A percentile compares a stretch with the other conserved stretches of the same genome.
Conservation (phyloP, 1,284 basidiomycete genomes). For the Porogramme epimiltina region DNA sequence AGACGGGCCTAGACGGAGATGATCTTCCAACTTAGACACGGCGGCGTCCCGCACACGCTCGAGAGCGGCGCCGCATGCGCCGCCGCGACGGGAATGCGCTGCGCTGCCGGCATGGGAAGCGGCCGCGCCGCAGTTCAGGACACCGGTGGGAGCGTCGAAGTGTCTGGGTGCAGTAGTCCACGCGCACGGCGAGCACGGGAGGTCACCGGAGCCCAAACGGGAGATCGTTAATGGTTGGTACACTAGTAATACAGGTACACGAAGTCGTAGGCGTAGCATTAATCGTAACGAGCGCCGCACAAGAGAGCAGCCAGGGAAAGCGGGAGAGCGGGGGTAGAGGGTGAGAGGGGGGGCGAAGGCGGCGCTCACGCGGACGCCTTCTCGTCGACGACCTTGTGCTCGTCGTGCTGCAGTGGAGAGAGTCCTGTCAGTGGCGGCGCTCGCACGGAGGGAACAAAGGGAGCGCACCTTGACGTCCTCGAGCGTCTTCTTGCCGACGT, state of each 20-base stretch:
- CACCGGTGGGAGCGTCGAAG: too few relatives aligned
- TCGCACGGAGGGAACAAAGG: background rate
- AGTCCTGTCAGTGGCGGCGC: background rate
- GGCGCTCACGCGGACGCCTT: slow-evolving; percentile 12
- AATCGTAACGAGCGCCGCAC: background rate
- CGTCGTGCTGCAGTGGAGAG: slow-evolving; percentile 11
- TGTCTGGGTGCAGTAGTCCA: too few relatives aligned
- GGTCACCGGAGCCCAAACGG: too few relatives aligned
- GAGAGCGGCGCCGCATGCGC: too few relatives aligned
- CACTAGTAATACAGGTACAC: slow-evolving; percentile 2
- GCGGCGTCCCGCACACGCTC: too few relatives aligned
- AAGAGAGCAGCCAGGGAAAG: background rate
- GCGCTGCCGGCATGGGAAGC: too few relatives aligned
- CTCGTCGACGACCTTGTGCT: slow-evolving; percentile 21
- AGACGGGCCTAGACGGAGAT: too few relatives aligned
- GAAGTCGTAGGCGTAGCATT: background rate
- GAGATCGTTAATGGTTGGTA: slow-evolving; percentile 1
- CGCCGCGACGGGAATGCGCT: too few relatives aligned
- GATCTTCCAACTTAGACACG: too few relatives aligned
- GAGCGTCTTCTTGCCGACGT: slow-evolving; percentile 65
- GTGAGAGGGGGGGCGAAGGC: background rate
- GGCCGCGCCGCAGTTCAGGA: too few relatives aligned
- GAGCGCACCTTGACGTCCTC: slow-evolving; percentile 39
- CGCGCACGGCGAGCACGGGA: background rate
- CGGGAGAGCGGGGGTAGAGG: background rate